Evolutionary conservation across 148 eudicot species (phyloP).

Genomic region (Limonium bicolor): DNA sequence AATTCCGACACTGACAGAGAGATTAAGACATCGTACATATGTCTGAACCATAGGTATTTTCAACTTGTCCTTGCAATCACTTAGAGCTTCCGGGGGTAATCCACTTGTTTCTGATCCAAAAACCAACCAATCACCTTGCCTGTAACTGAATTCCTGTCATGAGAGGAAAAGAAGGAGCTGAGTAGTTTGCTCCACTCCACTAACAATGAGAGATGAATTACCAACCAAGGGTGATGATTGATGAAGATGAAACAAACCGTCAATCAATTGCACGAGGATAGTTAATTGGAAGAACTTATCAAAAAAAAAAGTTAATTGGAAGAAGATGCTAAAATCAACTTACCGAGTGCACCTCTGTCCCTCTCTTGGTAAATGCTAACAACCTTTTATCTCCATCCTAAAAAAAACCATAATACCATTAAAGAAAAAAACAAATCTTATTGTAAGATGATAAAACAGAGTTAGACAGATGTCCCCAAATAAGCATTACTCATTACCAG

Average conservation of each 20-base stretch:
- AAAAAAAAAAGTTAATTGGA: not conserved
- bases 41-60: constrained; percentile 92
- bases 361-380: constrained; percentile 87
- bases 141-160: constrained; percentile 62
- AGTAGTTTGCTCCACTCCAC: no score
- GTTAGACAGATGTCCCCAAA: not conserved
- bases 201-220: not conserved
- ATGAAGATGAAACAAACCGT: not conserved
- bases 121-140: constrained; percentile 85
- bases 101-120: constrained; percentile 94
- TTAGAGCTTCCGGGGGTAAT: constrained; percentile 61
- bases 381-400: constrained; percentile 82
- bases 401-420: constrained; percentile 1
- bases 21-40: constrained; percentile 85
- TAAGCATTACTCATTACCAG: constrained; percentile 46
- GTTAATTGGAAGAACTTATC: not conserved
- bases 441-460: constrained; percentile 2
- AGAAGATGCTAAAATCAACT: constrained; percentile 12
- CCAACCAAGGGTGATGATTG: not conserved
- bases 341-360: constrained; percentile 65
- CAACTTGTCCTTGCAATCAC: constrained; percentile 50
- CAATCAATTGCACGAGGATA: not conserved
- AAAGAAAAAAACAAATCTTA: not conserved
- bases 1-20: constrained; percentile 95
- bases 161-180: not conserved